Evolutionary conservation across 306 rosid genomes (phyloP).

Genomic region (Datisca glomerata): DNA sequence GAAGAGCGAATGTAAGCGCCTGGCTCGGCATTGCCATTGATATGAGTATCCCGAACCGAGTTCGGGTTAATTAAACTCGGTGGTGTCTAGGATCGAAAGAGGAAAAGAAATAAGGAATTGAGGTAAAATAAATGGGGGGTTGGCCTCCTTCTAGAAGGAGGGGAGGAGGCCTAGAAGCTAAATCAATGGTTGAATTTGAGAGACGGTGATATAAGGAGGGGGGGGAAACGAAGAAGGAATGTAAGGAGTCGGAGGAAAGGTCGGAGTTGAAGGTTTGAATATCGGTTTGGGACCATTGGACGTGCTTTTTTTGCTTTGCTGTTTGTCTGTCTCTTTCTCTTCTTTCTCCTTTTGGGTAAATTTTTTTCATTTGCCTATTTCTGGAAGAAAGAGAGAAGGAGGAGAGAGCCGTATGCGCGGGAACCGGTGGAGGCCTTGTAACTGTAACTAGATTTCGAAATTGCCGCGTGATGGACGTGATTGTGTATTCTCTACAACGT

Average conservation of each 20-base stretch:
- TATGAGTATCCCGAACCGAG: too few relatives aligned
- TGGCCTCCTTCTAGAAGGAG: too few relatives aligned
- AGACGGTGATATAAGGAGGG: too few relatives aligned
- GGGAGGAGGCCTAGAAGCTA: too few relatives aligned
- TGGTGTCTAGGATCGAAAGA: too few relatives aligned
- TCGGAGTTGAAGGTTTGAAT: slow-evolving; percentile 4
- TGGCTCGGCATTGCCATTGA: not conserved
- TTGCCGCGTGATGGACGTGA: too few relatives aligned
- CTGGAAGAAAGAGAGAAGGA: not conserved
- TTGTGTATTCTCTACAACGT: too few relatives aligned
- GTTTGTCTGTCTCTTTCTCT: not conserved
- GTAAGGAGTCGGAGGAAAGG: slow-evolving; percentile 6
- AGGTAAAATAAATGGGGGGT: too few relatives aligned
- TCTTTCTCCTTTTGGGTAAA: not conserved
- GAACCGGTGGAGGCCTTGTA: not conserved
- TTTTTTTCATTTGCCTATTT: not conserved
- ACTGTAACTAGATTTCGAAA: slow-evolving; percentile 4
- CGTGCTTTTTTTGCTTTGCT: not conserved
- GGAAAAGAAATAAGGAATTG: too few relatives aligned
- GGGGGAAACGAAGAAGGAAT: too few relatives aligned
- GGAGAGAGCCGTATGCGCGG: not conserved
- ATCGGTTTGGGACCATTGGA: slow-evolving; percentile 5
- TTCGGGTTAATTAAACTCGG: too few relatives aligned
- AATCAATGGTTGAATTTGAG: too few relatives aligned
- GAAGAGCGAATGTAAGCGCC: slow-evolving; percentile 5